phyloP scores from a whole-genome alignment of 805 yeast species.

The Candida xyloterini region DNA sequence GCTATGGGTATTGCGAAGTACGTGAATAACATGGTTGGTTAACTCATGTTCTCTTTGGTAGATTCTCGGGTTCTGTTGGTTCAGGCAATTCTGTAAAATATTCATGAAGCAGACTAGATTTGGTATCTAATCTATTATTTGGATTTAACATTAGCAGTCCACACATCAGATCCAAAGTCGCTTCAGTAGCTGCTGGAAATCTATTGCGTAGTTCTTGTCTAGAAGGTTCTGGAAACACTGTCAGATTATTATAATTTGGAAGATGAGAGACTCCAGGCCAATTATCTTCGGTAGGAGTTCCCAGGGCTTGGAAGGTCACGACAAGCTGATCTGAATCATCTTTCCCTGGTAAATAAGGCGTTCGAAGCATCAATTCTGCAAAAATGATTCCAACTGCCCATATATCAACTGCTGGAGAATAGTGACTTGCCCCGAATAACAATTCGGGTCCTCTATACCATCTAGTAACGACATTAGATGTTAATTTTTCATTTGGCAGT shows the following conservation, averaged over 20 bases:
- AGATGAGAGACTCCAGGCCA: constrained; percentile 90
- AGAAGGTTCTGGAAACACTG: constrained; percentile 80
- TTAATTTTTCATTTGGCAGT: constrained; percentile 68
- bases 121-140: constrained; percentile 61
- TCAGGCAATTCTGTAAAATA: constrained; percentile 73
- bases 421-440: constrained; percentile 82
- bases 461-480: constrained; percentile 93
- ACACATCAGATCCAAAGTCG: constrained; percentile 72
- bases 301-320: constrained; percentile 91
- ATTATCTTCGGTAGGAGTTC: constrained; percentile 87
- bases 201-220: constrained; percentile 75
- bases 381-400: constrained; percentile 98
- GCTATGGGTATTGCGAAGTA: constrained; percentile 79
- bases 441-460: constrained; percentile 98
- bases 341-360: constrained; percentile 91
- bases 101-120: constrained; percentile 58
- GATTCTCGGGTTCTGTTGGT: constrained; percentile 63
- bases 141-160: constrained; percentile 79
- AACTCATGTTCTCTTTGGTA: constrained; percentile 39
- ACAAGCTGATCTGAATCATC: constrained; percentile 88
- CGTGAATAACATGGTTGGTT: constrained; percentile 40
- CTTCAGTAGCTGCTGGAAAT: constrained; percentile 87
- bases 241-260: constrained; percentile 71
- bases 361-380: constrained; percentile 93
- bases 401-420: constrained; percentile 83